Percentiles rank a stretch among this genome's conserved stretches.
phyloP scores from a whole-genome alignment of 1,284 basidiomycete genomes.

The Rhodotorula sp. region DNA sequence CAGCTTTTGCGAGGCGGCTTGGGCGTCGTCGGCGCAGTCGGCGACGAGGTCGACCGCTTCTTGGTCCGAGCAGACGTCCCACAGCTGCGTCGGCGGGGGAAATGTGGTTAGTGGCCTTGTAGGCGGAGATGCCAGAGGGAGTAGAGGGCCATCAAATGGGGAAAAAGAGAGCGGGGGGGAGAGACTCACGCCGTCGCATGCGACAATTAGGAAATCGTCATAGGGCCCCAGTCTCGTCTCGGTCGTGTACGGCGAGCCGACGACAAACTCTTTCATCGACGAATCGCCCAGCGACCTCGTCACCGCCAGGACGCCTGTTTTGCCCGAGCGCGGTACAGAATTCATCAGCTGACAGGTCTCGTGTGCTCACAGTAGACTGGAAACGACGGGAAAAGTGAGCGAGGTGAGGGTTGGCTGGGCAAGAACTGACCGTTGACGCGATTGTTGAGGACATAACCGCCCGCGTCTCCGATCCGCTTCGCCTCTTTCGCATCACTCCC shows the following conservation, averaged over 20 bases:
- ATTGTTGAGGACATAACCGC: conserved; percentile 98
- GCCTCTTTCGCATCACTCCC: conserved; percentile 96
- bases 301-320: conserved; percentile 65
- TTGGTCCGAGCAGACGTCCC: conserved; percentile 95
- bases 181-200: conserved; percentile 74
- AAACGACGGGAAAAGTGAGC: not conserved
- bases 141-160: no score
- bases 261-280: conserved; percentile 99
- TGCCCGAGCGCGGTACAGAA: no score
- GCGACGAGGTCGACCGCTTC: conserved; percentile 81
- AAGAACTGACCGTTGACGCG: conserved; percentile 60
- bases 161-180: not conserved
- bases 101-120: not conserved
- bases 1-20: conserved; percentile 74
- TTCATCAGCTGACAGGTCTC: not conserved
- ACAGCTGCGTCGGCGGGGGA: conserved; percentile 55
- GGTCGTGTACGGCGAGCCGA: conserved; percentile 96
- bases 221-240: conserved; percentile 80
- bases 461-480: conserved; percentile 94
- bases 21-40: conserved; percentile 61
- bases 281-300: conserved; percentile 95
- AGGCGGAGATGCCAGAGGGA: no score
- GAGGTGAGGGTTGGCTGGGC: not conserved
- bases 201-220: conserved; percentile 87
- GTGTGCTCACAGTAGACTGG: no score